Evolutionary conservation across 2,329 filamentous ascomycete genomes (phyloP), one percentile per base, ranked within the genome.

Genomic region (Teratosphaeria destructans): DNA sequence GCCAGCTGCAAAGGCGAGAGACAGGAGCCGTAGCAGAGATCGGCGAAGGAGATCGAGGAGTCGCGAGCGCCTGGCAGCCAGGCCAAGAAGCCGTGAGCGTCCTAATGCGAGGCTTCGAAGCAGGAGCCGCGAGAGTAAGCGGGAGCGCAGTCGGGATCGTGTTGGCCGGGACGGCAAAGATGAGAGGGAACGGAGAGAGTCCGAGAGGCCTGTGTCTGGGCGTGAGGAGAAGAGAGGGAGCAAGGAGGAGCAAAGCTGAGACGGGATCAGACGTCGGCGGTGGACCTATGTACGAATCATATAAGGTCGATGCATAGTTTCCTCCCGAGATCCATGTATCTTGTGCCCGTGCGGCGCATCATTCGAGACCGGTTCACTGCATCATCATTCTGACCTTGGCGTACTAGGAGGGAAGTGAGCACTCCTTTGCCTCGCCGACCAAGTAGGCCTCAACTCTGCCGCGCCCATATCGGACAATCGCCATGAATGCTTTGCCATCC

Each of bases 1-100:
- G 23, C 34, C 61, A 12, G 58, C 59, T 37, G 35, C 55, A 5
- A 60, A 52, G 10, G 67, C 70, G n/a, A 71, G 71, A 47, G 71
- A 73, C 62, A 57, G 19, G 57, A 60, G 49, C n/a, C 59, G 16
- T 19, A 54, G 26, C 19, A 53, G 56, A 14, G 55, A 11, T 7
- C 16, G 61, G 26, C 39, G 52, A 35, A 58, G 57, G 39, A 54
- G 59, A 34, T 61, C 61, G 16, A 54, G 60, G 19, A 63, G 61
- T 34, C 49, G 60, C 8, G 60, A 61, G 19, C 29, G 43, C 19
- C 54, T 35, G 10, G 12, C 56, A 3, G 52, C 55, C 8, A 43
- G 62, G 26, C 35, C 55, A 43, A 52, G 61, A 35, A 54, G 52
- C 16, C 55, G 62, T 23, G 58, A 59, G 23, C 34, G 58, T 16